A percentile compares a stretch with the other conserved stretches of the same genome.
Evolutionary conservation across 306 rosid species (phyloP).

Genomic region (Rosa rugosa): DNA sequence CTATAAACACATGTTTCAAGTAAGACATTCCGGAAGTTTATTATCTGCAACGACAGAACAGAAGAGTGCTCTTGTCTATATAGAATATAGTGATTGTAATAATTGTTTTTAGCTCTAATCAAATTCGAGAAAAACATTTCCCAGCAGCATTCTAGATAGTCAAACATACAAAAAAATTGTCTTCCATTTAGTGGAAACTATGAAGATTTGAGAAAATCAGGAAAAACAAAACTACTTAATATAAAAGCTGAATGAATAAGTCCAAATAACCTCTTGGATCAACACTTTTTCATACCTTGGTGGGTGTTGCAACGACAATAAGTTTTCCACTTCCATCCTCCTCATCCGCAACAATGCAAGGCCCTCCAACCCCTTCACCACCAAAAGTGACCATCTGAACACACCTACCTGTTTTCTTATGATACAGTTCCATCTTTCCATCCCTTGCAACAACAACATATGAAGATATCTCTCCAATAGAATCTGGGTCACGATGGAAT

Average conservation of each 20-base stretch:
- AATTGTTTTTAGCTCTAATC: not conserved
- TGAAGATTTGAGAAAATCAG: not conserved
- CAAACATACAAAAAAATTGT: not conserved
- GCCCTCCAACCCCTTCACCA: constrained; percentile 67
- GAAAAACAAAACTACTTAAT: not conserved
- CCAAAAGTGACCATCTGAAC: constrained; percentile 73
- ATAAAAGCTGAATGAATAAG: not conserved
- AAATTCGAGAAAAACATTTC: not conserved
- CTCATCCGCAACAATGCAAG: constrained; percentile 70
- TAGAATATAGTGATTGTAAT: not conserved
- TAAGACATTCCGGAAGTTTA: not conserved
- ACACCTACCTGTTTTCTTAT: constrained; percentile 72
- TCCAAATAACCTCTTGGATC: constrained; percentile 4
- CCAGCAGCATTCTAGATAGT: not conserved
- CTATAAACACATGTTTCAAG: not conserved
- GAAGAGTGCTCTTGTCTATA: not conserved
- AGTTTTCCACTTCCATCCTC: constrained; percentile 62
- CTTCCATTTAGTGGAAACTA: not conserved
- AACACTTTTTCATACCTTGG: constrained; percentile 54
- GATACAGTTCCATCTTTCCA: constrained; percentile 83
- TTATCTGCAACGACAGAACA: not conserved
- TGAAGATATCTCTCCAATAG: constrained; percentile 74
- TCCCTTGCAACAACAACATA: constrained; percentile 78
- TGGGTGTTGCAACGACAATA: constrained; percentile 71
- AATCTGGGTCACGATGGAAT: constrained; percentile 60